Percentiles rank a stretch among this genome's conserved stretches.
phyloP scores from a whole-genome alignment of 2,329 filamentous ascomycete species.

The Alternaria rosae region DNA sequence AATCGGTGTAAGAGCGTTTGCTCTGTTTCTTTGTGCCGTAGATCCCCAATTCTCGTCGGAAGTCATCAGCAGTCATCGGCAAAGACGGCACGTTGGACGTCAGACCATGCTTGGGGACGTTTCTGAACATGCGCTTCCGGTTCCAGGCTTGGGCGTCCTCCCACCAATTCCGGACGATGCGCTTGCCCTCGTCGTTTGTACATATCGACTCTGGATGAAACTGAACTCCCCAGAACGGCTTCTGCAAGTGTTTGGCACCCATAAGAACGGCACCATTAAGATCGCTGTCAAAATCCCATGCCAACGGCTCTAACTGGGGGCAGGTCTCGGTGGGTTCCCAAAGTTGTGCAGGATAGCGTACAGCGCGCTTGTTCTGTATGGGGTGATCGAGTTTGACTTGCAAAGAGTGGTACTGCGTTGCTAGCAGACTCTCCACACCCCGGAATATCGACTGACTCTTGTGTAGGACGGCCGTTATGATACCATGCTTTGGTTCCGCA shows the following conservation, averaged over 20 bases:
- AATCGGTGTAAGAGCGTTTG: conserved; percentile 10
- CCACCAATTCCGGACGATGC: conserved; percentile 80
- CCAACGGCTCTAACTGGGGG: conserved; percentile 53
- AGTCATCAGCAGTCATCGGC: conserved; percentile 29
- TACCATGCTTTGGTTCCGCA: conserved; percentile 79
- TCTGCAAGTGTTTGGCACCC: conserved; percentile 71
- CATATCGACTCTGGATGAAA: conserved; percentile 92
- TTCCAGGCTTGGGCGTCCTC: conserved; percentile 65
- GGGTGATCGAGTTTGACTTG: conserved; percentile 55
- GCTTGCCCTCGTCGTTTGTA: conserved; percentile 71
- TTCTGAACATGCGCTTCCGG: conserved; percentile 24
- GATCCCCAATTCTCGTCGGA: conserved; percentile 26
- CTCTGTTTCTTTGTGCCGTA: conserved; percentile 14
- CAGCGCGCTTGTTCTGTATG: conserved; percentile 34
- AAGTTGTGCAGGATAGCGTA: conserved; percentile 49
- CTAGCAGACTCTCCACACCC: conserved; percentile 66
- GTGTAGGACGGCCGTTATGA: conserved; percentile 74
- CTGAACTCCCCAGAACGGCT: conserved; percentile 86
- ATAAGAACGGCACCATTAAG: conserved; percentile 72
- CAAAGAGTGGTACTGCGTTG: conserved; percentile 79
- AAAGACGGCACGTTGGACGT: conserved; percentile 17
- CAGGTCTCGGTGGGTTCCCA: conserved; percentile 51
- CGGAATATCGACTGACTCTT: conserved; percentile 69
- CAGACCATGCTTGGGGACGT: conserved; percentile 13
- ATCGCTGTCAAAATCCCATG: conserved; percentile 56